phyloP scores from a whole-genome alignment of 352 stramenopile genomes.

The Peronosclerospora sorghi region DNA sequence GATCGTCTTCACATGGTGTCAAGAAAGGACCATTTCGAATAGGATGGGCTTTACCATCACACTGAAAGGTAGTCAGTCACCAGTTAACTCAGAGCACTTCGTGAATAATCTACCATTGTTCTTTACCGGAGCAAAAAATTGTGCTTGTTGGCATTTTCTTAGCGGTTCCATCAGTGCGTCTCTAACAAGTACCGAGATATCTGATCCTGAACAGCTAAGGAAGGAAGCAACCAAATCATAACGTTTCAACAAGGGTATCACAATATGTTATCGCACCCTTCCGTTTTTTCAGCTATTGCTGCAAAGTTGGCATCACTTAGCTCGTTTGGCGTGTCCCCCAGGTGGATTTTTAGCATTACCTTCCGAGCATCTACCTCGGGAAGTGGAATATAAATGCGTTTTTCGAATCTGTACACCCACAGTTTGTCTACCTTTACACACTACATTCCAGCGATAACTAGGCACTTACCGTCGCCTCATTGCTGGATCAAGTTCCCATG shows the following conservation, averaged over 20 bases:
- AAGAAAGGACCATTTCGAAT: conserved; percentile 52
- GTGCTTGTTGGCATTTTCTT: conserved; percentile 93
- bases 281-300: conserved; percentile 84
- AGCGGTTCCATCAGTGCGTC: conserved; percentile 97
- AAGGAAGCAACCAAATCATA: background rate
- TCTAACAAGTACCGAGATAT: conserved; percentile 95
- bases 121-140: conserved; percentile 80
- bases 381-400: conserved; percentile 98
- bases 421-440: conserved; percentile 1
- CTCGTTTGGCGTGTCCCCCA: conserved; percentile 93
- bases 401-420: conserved; percentile 89
- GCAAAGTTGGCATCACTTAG: conserved; percentile 92
- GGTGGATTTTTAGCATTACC: conserved; percentile 95
- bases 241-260: background rate
- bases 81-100: background rate
- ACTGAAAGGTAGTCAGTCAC: conserved; percentile 26
- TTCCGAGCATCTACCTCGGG: conserved; percentile 87
- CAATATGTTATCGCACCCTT: conserved; percentile 64
- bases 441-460: background rate
- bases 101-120: background rate
- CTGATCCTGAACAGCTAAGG: conserved; percentile 85
- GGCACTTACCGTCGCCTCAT: conserved; percentile 86
- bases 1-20: conserved; percentile 77
- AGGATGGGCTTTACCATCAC: conserved; percentile 60
- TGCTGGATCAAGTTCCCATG: conserved; percentile 95